phyloP scores from a whole-genome alignment of 352 stramenopile species.

The Globisporangium ultimum region DNA sequence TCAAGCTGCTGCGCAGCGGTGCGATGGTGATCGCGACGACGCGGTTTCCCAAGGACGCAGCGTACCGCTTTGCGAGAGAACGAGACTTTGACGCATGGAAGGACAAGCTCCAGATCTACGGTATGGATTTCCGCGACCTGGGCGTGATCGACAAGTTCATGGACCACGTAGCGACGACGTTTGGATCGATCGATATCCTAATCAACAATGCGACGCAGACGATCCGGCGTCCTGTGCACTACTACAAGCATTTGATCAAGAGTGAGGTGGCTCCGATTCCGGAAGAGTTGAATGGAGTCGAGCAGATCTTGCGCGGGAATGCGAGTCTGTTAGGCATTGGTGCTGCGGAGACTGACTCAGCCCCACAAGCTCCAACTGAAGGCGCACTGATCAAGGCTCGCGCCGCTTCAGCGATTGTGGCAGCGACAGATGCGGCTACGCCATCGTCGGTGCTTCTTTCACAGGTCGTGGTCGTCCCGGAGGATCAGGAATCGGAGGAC shows the following conservation, averaged over 20 bases:
- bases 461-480: slow-evolving; percentile 84
- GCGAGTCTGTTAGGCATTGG: too few relatives aligned
- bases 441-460: slow-evolving; percentile 86
- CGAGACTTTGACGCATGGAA: slow-evolving; percentile 81
- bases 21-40: slow-evolving; percentile 90
- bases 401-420: slow-evolving; percentile 10
- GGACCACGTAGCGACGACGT: slow-evolving; percentile 71
- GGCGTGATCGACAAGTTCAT: slow-evolving; percentile 92
- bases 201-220: slow-evolving; percentile 98
- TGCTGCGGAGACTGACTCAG: too few relatives aligned
- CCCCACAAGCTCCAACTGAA: background rate
- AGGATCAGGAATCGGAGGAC: slow-evolving; percentile 79
- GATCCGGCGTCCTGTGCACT: slow-evolving; percentile 88
- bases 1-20: too few relatives aligned
- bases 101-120: slow-evolving; percentile 88
- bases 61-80: slow-evolving; percentile 83
- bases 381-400: too few relatives aligned
- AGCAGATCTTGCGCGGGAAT: slow-evolving; percentile 5
- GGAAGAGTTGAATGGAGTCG: slow-evolving; percentile 41
- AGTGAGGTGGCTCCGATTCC: slow-evolving; percentile 55
- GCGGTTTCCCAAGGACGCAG: slow-evolving; percentile 92
- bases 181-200: slow-evolving; percentile 89
- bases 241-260: slow-evolving; percentile 89
- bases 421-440: slow-evolving; percentile 20
- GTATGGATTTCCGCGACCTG: slow-evolving; percentile 93